Percentiles rank a stretch among this genome's conserved stretches.
These are phyloP conservation scores for Tinospora cordifolia DNA, from an alignment of 164 flowering plant species.

Conservation along the genomic window DNA sequence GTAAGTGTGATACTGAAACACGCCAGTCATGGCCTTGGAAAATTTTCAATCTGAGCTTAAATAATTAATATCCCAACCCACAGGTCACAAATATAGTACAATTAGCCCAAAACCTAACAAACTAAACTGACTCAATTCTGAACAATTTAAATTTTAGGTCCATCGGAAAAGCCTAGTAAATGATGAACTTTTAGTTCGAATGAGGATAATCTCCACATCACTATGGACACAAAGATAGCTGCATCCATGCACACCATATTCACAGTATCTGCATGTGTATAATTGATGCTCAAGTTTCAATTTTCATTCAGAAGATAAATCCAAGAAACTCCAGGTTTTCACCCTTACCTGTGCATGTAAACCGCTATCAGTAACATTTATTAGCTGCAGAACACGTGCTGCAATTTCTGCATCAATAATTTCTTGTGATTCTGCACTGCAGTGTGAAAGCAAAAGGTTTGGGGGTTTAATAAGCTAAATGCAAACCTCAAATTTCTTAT, in stretches of 20 bases:
- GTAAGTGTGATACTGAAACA: no score
- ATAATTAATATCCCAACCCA: no score
- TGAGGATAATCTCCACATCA: no score
- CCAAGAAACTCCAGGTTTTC: neutral
- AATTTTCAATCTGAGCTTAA: no score
- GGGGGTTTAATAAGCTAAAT: neutral
- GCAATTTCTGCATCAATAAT: conserved; percentile 95
- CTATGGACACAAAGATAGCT: neutral
- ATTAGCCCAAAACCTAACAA: no score
- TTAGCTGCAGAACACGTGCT: conserved; percentile 84
- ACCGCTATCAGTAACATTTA: conserved; percentile 85
- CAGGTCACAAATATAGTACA: no score
- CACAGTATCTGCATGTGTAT: neutral
- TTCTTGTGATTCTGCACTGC: conserved; percentile 89
- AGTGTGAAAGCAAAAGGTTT: conserved; percentile 13
- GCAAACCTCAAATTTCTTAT: neutral
- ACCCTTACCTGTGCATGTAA: conserved; percentile 68
- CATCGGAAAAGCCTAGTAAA: no score
- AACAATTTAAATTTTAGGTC: no score
- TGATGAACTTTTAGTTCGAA: no score
- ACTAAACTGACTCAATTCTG: no score
- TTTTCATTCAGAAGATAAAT: conserved; percentile 5
- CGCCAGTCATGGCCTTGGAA: no score
- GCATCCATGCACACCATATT: neutral
- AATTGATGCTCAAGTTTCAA: neutral